Percentiles rank a stretch among this genome's conserved stretches.
These are phyloP conservation scores for Cinnamomum micranthum DNA, from an alignment of 164 flowering plant genomes.

Conservation along the genomic window DNA sequence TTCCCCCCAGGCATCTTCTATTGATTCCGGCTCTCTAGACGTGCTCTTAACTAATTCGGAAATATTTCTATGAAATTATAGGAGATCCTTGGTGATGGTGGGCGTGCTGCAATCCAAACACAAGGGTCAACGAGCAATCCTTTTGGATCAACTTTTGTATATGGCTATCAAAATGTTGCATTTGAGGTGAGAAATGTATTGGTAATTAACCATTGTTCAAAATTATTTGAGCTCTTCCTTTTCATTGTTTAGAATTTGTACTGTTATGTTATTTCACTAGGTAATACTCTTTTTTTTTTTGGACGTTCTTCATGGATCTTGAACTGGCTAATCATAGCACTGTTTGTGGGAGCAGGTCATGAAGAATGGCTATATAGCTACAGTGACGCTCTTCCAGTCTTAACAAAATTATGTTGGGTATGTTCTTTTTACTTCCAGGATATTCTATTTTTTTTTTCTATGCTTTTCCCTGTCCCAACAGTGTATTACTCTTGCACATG, in stretches of 20 bases:
- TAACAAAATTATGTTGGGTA: slow-evolving; percentile 24
- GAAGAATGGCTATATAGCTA: slow-evolving; percentile 94
- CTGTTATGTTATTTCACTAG: background rate
- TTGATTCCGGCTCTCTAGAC: background rate
- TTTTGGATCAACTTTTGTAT: slow-evolving; percentile 93
- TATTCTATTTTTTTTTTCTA: background rate
- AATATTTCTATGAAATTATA: slow-evolving; percentile 16
- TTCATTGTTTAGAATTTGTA: background rate
- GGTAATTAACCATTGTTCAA: background rate
- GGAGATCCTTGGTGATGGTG: slow-evolving; percentile 96
- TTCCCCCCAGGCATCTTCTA: background rate
- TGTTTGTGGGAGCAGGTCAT: slow-evolving; percentile 53
- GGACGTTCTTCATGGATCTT: background rate
- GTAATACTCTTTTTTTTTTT: background rate
- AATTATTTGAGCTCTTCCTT: background rate
- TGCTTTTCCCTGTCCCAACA: background rate
- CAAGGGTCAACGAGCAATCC: slow-evolving; percentile 94
- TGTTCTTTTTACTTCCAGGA: background rate
- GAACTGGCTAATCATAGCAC: slow-evolving; percentile 3
- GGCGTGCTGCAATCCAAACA: slow-evolving; percentile 91
- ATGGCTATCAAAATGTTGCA: slow-evolving; percentile 91
- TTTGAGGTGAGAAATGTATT: slow-evolving; percentile 64
- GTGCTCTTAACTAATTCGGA: background rate
- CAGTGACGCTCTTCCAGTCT: slow-evolving; percentile 86
- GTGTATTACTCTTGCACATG: too few species aligned